phyloP scores from a whole-genome alignment of 129 eudicot genomes.

The Arctium lappa region DNA sequence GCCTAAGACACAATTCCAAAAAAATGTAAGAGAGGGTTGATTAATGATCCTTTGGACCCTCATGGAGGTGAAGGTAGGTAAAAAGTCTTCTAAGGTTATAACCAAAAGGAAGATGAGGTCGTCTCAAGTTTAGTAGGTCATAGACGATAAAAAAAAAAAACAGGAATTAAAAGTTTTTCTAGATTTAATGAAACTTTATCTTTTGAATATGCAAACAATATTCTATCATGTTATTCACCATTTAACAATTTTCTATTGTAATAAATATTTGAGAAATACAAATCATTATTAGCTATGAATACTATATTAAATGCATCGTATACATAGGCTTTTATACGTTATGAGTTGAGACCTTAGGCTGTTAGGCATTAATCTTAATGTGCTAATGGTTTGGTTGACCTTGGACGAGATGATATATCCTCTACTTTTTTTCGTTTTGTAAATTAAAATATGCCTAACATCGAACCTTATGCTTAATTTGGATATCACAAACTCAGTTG shows the following conservation, averaged over 20 bases:
- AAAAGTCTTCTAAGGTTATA: not conserved
- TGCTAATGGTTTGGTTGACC: not conserved
- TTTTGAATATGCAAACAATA: not conserved
- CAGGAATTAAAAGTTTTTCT: no score
- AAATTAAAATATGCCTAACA: not conserved
- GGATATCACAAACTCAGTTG: not conserved
- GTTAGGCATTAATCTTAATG: not conserved
- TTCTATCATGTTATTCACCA: not conserved
- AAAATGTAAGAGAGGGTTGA: no score
- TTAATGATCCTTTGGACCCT: not conserved
- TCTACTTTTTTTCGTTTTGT: no score
- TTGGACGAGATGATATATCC: not conserved
- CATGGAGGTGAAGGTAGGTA: not conserved
- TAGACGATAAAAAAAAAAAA: no score
- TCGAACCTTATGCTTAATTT: not conserved
- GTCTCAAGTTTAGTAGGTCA: not conserved
- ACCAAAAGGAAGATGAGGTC: not conserved
- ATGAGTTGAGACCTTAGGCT: not conserved
- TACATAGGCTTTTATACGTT: not conserved
- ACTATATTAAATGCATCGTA: not conserved
- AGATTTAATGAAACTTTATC: not conserved
- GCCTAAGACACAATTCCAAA: no score
- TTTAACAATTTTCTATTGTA: not conserved
- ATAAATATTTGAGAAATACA: not conserved
- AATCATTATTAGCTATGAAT: not conserved